Evolutionary conservation across 345 rosid species (phyloP), one percentile per base, ranked within the genome.

Genomic region (Eucalyptus polybractea): DNA sequence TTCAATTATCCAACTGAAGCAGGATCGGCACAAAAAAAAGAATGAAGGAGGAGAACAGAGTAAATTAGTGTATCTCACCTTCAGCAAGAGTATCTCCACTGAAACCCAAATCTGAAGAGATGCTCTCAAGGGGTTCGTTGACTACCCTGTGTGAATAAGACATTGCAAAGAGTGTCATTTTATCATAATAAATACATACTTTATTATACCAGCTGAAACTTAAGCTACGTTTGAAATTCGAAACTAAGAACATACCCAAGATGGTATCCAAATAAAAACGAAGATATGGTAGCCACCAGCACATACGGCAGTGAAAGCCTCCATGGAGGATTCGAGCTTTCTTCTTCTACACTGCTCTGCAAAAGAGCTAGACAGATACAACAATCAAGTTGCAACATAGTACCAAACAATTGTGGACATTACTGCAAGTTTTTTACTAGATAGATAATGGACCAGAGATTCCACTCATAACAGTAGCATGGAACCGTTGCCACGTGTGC

Each of bases 71-170:
- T 14, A 21, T 54, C 88, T 88, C 93, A 98, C 99, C 99, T 96
- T 98, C 99, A 50, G 97, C 97, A 80, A 98, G 90, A 53, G 99
- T 95, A 89, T 97, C 91, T 90, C 99, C 99, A 88, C 89, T 94
- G 92, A 98, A 98, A 67, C 97, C 97, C 91, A 98, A 97, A 89
- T 98, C 99, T 67, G 90, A 88, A 51, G 99, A 94, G 89, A 98
- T 97, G 90, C 94, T 97, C 91, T 97, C 97, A 91, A 98, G 99
- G 8, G 99, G 99, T 91, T 97, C 99, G 89, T 98, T 98, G 31
- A 97, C 99, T 72, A 98, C 99, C 83, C 99, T 98, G 94, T 62
- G 62, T 33, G 86, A 42, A 69, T 45, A 29, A 86, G 87, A 76
- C 47, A 3, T 56, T 72, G 37, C 56, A 87, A 86, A 80, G 58